Evolutionary conservation across 805 yeast genomes (phyloP).

Genomic region (Yamadazyma insecticola): DNA sequence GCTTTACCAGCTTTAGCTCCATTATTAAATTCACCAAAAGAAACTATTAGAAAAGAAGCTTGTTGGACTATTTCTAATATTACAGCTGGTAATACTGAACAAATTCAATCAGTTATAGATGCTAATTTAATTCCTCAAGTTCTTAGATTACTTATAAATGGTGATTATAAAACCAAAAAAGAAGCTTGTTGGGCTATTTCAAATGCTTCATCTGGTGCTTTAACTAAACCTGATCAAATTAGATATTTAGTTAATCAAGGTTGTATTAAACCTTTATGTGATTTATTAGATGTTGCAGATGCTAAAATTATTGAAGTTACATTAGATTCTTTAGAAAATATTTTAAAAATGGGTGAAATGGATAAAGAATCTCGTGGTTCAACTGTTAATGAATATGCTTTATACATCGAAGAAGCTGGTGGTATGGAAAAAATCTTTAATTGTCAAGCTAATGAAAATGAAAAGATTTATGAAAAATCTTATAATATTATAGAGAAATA

Average conservation of each 20-base stretch:
- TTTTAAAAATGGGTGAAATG: conserved; percentile 88
- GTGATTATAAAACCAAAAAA: conserved; percentile 93
- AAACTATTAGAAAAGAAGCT: conserved; percentile 92
- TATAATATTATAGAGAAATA: conserved; percentile 85
- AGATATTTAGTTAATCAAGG: conserved; percentile 92
- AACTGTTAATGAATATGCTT: conserved; percentile 77
- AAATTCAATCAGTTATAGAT: conserved; percentile 95
- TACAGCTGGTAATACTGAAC: conserved; percentile 94
- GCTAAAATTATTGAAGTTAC: conserved; percentile 91
- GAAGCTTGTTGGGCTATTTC: conserved; percentile 99
- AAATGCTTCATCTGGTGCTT: conserved; percentile 95
- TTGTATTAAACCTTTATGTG: conserved; percentile 95
- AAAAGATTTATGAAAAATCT: conserved; percentile 88
- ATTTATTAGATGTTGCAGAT: conserved; percentile 82
- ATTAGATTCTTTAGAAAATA: conserved; percentile 90
- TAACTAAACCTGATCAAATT: conserved; percentile 87
- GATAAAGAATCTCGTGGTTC: conserved; percentile 76
- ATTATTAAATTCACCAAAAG: conserved; percentile 78
- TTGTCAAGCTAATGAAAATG: conserved; percentile 88
- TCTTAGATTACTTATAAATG: conserved; percentile 69
- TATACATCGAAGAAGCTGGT: conserved; percentile 95
- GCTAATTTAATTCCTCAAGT: conserved; percentile 90
- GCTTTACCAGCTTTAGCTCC: conserved; percentile 82
- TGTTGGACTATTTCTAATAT: conserved; percentile 99
- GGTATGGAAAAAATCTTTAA: conserved; percentile 95